Base-by-base conservation (phyloP, 2,329 filamentous ascomycete species). In the Knufia fluminis region DNA sequence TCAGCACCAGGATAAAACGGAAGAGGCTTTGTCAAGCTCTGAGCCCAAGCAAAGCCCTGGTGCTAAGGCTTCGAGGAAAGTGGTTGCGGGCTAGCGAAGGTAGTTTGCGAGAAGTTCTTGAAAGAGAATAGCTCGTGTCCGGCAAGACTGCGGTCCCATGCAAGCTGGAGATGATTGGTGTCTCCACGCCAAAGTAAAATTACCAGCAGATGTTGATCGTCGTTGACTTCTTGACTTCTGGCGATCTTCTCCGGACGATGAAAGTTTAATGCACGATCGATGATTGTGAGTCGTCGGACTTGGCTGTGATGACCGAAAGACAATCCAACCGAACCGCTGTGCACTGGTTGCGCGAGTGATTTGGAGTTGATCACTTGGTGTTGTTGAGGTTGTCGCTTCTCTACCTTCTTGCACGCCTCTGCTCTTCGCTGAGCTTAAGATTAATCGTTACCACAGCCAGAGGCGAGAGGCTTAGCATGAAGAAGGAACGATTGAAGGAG, bases 101-200 rank as follows among this genome's bases (percentile, higher is more conserved):
- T 17, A 41, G 19, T 41, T 23, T 17, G 12, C 14, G 20, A 42
- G 20, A 42, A 26, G 14, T 42, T 24, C 19, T 24, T 36, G 19
- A 26, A 42, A 42, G 14, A 23, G 40, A 22, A 24, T 42, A 24
- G 40, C 38, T 42, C 24, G 20, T n/a, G 19, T 42, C 12, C 22
- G 24, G 4, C 10, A 36, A n/a, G 40, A 28, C 17, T 24, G 17
- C 4, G 26, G 12, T 23, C 40, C 20, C 40, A 36, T 36, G 33
- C 22, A 42, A 7, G n/a, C n/a, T n/a, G n/a, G n/a, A n/a, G 33
- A 36, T 42, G 40, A 28, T 42, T 42, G 20, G 19, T n/a, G 23
- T 42, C 40, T 16, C 40, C 40, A 42, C 22, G 20, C 40, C 22
- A 42, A 23, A 3, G 40, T 28, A 42, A 36, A 42, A 24, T 42